phyloP scores from a whole-genome alignment of 1,284 basidiomycete species.

The Vanrija humicola region DNA sequence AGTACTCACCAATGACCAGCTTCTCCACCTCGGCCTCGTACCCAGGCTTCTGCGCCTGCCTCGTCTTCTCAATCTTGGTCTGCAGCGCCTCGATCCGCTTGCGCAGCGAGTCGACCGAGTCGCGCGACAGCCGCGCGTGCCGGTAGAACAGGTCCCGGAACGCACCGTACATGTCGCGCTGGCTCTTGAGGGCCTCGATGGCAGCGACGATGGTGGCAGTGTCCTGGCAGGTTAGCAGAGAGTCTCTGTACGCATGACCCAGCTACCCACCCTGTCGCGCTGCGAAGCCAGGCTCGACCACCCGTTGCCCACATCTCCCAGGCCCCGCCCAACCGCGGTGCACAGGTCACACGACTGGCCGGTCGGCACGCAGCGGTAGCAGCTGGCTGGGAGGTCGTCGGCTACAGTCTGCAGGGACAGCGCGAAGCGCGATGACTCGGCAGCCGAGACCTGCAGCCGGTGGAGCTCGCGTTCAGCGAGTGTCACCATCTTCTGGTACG shows the following conservation, averaged over 20 bases:
- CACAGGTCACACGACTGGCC: slow-evolving; percentile 64
- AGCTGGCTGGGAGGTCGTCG: slow-evolving; percentile 53
- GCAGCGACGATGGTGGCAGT: slow-evolving; percentile 8
- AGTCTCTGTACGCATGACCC: not conserved
- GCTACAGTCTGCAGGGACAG: slow-evolving; percentile 72
- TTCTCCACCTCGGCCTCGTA: slow-evolving; percentile 80
- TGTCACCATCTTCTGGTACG: slow-evolving; percentile 80
- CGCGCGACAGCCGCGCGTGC: slow-evolving; percentile 74
- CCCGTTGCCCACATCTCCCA: slow-evolving; percentile 65
- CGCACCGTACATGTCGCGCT: slow-evolving; percentile 81
- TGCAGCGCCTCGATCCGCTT: slow-evolving; percentile 74
- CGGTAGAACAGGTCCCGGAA: slow-evolving; percentile 78
- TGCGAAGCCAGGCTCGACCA: slow-evolving; percentile 71
- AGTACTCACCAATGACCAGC: slow-evolving; percentile 49
- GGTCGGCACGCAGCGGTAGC: slow-evolving; percentile 53
- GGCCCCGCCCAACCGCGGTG: slow-evolving; percentile 68
- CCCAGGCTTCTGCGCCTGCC: slow-evolving; percentile 65
- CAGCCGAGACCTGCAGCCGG: slow-evolving; percentile 78
- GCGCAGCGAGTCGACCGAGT: slow-evolving; percentile 77
- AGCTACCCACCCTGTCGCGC: slow-evolving; percentile 64
- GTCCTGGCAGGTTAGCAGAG: slow-evolving; percentile 2
- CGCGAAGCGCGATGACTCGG: slow-evolving; percentile 73
- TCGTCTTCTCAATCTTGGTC: slow-evolving; percentile 68
- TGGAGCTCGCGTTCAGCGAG: slow-evolving; percentile 78
- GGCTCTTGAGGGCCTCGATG: slow-evolving; percentile 54